A percentile compares a stretch with the other conserved stretches of the same genome.
Evolutionary conservation across 257 asterid genomes (phyloP).

Genomic region (Plantago ovata): DNA sequence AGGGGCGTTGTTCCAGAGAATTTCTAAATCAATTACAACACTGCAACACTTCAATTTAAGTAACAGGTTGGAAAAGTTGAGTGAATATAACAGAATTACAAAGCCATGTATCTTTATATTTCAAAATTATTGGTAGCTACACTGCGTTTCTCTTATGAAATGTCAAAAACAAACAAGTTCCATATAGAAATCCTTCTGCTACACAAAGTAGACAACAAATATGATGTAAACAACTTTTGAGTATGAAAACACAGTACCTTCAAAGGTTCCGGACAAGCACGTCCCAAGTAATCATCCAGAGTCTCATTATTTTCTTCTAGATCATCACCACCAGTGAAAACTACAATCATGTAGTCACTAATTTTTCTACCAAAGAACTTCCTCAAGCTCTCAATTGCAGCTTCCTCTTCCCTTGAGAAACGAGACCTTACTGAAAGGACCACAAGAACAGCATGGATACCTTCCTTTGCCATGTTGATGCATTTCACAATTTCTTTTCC

Average conservation of each 20-base stretch:
- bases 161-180: too few species aligned
- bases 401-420: slow-evolving; percentile 73
- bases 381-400: slow-evolving; percentile 60
- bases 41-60: too few species aligned
- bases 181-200: too few species aligned
- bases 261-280: slow-evolving; percentile 48
- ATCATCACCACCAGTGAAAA: slow-evolving; percentile 91
- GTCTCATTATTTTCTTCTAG: slow-evolving; percentile 58
- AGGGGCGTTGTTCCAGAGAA: too few species aligned
- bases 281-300: slow-evolving; percentile 49
- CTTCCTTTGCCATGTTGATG: slow-evolving; percentile 83
- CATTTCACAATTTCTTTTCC: slow-evolving; percentile 71
- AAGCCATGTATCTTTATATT: too few species aligned
- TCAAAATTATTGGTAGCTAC: too few species aligned
- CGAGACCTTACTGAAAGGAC: slow-evolving; percentile 74
- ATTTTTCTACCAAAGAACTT: slow-evolving; percentile 68
- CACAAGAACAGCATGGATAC: slow-evolving; percentile 82
- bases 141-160: too few species aligned
- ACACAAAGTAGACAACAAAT: too few species aligned
- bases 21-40: too few species aligned
- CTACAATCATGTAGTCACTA: slow-evolving; percentile 65
- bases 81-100: too few species aligned
- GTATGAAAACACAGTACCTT: slow-evolving; percentile 25
- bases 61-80: too few species aligned
- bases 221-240: too few species aligned